Conservation (phyloP, 176 grass and related monocot species). For the Rhipidocladum racemiflorum region DNA sequence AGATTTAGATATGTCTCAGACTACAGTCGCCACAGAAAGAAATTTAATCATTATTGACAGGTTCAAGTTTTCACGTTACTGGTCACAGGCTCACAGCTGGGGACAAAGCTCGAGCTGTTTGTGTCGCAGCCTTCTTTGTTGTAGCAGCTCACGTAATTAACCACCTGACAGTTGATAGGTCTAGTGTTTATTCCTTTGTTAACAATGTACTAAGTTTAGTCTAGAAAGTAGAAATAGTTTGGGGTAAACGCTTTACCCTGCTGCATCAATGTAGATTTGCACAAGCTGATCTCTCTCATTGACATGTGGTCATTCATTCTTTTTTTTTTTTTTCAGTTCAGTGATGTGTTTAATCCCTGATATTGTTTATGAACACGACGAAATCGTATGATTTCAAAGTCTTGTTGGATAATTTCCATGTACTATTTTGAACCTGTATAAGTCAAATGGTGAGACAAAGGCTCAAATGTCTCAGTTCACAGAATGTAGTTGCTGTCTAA, state of each 20-base stretch:
- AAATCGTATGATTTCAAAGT: constrained; percentile 22
- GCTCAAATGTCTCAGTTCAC: neutral
- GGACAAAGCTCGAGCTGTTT: constrained; percentile 34
- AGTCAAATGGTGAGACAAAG: neutral
- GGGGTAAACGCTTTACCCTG: constrained; percentile 1
- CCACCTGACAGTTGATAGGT: constrained; percentile 30
- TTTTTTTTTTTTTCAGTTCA: neutral
- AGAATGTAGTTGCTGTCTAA: neutral
- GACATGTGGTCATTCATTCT: constrained; percentile 32
- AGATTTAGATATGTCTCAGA: constrained; percentile 76
- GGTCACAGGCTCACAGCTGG: neutral
- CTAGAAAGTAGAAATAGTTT: constrained; percentile 43
- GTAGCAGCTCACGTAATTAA: constrained; percentile 39
- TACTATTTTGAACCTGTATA: neutral
- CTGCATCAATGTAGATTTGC: constrained; percentile 31
- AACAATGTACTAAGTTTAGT: constrained; percentile 42
- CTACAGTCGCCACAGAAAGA: constrained; percentile 68
- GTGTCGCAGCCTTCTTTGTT: constrained; percentile 29
- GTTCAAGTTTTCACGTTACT: constrained; percentile 3
- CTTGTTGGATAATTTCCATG: neutral
- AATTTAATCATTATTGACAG: constrained; percentile 50
- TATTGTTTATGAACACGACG: constrained; percentile 7
- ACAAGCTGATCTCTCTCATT: constrained; percentile 24
- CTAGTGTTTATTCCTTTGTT: constrained; percentile 40
- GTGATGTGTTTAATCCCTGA: constrained; percentile 30